These are phyloP conservation scores for Ogataea henricii DNA, from an alignment of 805 yeast genomes.

Conservation along the genomic window DNA sequence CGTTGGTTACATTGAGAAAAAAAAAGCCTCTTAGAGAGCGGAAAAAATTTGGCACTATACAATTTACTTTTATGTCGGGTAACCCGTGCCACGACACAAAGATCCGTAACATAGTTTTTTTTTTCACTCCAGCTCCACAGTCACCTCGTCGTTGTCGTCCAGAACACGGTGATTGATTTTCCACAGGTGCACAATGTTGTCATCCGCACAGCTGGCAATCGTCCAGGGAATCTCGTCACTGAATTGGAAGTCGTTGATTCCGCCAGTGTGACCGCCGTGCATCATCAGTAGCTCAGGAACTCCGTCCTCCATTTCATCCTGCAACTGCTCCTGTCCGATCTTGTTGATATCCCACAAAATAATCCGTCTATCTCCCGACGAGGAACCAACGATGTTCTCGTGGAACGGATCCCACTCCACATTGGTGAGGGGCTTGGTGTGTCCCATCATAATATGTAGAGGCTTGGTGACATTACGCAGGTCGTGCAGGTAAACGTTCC, in stretches of 20 bases:
- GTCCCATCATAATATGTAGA: constrained; percentile 79
- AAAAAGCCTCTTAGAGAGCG: neutral
- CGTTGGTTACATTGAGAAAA: constrained; percentile 1
- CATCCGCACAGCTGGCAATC: constrained; percentile 63
- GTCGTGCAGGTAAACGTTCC: constrained; percentile 68
- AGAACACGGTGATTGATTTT: constrained; percentile 40
- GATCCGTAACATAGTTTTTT: neutral
- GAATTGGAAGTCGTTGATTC: constrained; percentile 72
- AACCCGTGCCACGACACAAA: neutral
- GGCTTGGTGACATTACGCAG: constrained; percentile 44
- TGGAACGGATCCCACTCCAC: constrained; percentile 76
- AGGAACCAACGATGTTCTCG: constrained; percentile 78
- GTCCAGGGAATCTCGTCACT: constrained; percentile 77
- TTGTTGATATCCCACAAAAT: constrained; percentile 78
- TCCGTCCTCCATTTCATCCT: constrained; percentile 90
- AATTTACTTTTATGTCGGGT: constrained; percentile 1
- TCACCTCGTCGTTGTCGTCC: constrained; percentile 27
- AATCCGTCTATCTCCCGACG: constrained; percentile 75
- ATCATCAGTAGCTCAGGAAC: constrained; percentile 86
- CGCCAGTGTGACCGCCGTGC: constrained; percentile 89
- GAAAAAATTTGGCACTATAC: constrained; percentile 7
- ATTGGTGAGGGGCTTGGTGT: constrained; percentile 68
- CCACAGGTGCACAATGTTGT: constrained; percentile 63
- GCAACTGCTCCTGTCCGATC: constrained; percentile 82
- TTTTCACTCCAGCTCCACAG: constrained; percentile 20